A percentile compares a stretch with the other conserved stretches of the same genome.
These are phyloP conservation scores for Marchantia paleacea DNA, from an alignment of 225 moss, liverwort and hornwort genomes.

Conservation along the genomic window DNA sequence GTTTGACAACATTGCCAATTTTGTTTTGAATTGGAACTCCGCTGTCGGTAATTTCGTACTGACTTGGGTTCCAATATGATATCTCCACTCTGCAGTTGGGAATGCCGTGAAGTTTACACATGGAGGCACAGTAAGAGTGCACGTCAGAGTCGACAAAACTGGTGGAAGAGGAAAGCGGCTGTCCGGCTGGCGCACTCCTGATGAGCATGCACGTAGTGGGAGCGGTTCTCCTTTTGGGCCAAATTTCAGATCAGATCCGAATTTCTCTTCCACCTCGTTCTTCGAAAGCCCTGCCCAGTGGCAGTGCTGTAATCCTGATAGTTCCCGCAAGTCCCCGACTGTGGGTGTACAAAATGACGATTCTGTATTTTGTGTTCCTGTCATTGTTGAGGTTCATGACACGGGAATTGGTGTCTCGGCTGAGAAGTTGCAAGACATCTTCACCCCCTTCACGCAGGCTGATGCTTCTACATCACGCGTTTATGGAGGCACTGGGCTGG, in stretches of 20 bases:
- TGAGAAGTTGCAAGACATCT: conserved; percentile 54
- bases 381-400: conserved; percentile 52
- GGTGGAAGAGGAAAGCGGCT: background rate
- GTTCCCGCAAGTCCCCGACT: background rate
- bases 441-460: conserved; percentile 60
- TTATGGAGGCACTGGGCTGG: conserved; percentile 63
- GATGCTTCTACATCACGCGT: conserved; percentile 62
- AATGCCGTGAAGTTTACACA: conserved; percentile 66
- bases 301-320: conserved; percentile 6
- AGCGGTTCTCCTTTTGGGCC: background rate
- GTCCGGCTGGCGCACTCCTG: background rate
- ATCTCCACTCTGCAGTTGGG: conserved; percentile 38
- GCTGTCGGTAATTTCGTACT: background rate
- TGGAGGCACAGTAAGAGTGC: conserved; percentile 48
- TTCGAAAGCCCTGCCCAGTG: conserved; percentile 17
- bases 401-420: conserved; percentile 56
- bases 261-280: background rate
- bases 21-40: background rate
- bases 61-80: background rate
- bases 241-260: background rate
- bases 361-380: conserved; percentile 16
- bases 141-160: conserved; percentile 27
- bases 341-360: background rate
- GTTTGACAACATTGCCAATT: background rate
- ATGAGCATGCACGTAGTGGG: background rate